A percentile compares a stretch with the other conserved stretches of the same genome.
These are phyloP conservation scores for Dactylis glomerata DNA, from an alignment of 176 grass and related monocot species.

Conservation along the genomic window DNA sequence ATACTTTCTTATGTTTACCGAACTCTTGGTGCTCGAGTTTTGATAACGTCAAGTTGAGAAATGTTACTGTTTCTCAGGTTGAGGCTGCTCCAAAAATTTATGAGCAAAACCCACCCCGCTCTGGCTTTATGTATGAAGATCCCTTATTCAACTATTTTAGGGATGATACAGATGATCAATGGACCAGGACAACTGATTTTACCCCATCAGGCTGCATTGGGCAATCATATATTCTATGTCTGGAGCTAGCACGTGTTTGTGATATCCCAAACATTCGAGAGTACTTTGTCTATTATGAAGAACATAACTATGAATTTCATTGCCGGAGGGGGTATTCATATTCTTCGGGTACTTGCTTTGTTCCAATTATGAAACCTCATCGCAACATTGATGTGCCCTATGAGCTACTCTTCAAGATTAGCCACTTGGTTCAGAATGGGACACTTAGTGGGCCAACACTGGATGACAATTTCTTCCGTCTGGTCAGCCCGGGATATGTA, in stretches of 20 bases:
- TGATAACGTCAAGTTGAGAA: conserved; percentile 10
- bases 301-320: conserved; percentile 39
- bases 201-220: conserved; percentile 67
- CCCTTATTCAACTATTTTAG: no score
- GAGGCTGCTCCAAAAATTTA: no score
- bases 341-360: conserved; percentile 41
- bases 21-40: neutral
- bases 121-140: no score
- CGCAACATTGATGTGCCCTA: no score
- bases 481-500: conserved; percentile 39
- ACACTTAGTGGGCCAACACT: no score
- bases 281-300: conserved; percentile 67
- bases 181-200: no score
- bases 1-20: neutral
- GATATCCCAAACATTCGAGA: conserved; percentile 56
- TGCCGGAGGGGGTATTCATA: conserved; percentile 41
- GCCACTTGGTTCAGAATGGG: no score
- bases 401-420: no score
- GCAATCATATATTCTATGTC: conserved; percentile 76
- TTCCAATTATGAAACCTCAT: conserved; percentile 69
- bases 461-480: conserved; percentile 56
- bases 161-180: no score
- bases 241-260: conserved; percentile 39
- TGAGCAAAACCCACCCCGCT: no score
- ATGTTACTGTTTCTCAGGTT: no score